Percentiles rank a stretch among this genome's conserved stretches.
These are phyloP conservation scores for Aspergillus sclerotioniger DNA, from an alignment of 495 filamentous ascomycete genomes.

Conservation along the genomic window DNA sequence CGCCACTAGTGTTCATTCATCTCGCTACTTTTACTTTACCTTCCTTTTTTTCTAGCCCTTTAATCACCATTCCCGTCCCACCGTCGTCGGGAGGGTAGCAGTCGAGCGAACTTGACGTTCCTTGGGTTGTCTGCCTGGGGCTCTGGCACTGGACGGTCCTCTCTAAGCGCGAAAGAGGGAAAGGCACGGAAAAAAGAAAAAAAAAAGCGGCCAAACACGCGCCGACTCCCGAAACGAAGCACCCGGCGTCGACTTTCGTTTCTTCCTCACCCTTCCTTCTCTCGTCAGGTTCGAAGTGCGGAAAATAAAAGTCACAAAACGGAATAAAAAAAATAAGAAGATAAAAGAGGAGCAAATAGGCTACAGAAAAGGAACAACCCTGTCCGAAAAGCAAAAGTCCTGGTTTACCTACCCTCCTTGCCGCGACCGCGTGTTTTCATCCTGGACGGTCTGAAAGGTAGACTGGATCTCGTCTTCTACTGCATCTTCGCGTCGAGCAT, in stretches of 20 bases:
- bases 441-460: constrained; percentile 3
- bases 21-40: constrained; percentile 5
- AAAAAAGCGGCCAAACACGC: constrained; percentile 13
- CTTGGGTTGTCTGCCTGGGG: constrained; percentile 8
- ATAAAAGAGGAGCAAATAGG: constrained; percentile 2
- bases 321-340: constrained; percentile 7
- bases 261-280: neutral
- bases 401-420: constrained; percentile 1
- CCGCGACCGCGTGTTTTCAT: constrained; percentile 1
- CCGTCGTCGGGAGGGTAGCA: neutral
- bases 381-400: constrained; percentile 5
- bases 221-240: constrained; percentile 6
- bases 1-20: neutral
- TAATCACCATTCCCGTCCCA: constrained; percentile 2
- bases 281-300: neutral
- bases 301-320: neutral
- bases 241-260: constrained; percentile 7
- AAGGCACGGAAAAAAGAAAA: constrained; percentile 19
- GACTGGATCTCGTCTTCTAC: constrained; percentile 11
- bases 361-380: neutral
- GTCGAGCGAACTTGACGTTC: neutral
- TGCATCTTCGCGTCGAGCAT: constrained; percentile 25
- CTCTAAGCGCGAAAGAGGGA: constrained; percentile 15
- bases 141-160: neutral
- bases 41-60: constrained; percentile 13